These are phyloP conservation scores for Podosphaera fusca DNA, from an alignment of 2,329 filamentous ascomycete genomes.

Conservation along the genomic window DNA sequence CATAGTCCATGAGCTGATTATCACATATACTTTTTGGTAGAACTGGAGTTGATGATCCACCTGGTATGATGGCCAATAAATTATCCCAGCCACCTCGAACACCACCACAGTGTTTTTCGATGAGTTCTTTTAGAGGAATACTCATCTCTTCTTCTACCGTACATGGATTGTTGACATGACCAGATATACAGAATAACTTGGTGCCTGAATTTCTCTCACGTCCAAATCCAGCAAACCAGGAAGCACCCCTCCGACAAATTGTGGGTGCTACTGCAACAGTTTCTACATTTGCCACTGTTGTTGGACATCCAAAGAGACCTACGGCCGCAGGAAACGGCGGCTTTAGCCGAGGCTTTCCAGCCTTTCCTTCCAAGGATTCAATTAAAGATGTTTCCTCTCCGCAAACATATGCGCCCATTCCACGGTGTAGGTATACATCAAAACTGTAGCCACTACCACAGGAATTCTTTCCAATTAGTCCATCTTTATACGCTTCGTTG, in stretches of 20 bases:
- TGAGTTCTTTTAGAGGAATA: constrained; percentile 83
- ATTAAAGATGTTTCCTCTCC: constrained; percentile 97
- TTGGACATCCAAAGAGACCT: constrained; percentile 92
- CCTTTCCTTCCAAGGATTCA: constrained; percentile 94
- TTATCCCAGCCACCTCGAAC: constrained; percentile 97
- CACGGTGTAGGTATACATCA: constrained; percentile 88
- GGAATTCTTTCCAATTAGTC: constrained; percentile 93
- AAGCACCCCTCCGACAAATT: constrained; percentile 76
- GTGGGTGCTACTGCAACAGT: constrained; percentile 88
- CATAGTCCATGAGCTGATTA: constrained; percentile 96
- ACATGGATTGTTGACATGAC: constrained; percentile 94
- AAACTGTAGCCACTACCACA: constrained; percentile 95
- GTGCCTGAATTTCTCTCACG: constrained; percentile 92
- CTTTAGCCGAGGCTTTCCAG: constrained; percentile 95
- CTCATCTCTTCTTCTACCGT: constrained; percentile 99
- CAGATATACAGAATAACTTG: constrained; percentile 96
- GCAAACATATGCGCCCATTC: constrained; percentile 92
- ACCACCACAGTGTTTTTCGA: constrained; percentile 95
- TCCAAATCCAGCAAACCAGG: constrained; percentile 84
- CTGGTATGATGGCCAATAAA: constrained; percentile 80
- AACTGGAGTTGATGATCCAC: constrained; percentile 89
- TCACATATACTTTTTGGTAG: constrained; percentile 78
- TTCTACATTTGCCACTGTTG: constrained; percentile 95
- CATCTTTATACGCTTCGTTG: constrained; percentile 88
- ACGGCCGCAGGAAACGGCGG: constrained; percentile 94